Evolutionary conservation across 306 rosid genomes (phyloP).

Genomic region (Malus domestica): DNA sequence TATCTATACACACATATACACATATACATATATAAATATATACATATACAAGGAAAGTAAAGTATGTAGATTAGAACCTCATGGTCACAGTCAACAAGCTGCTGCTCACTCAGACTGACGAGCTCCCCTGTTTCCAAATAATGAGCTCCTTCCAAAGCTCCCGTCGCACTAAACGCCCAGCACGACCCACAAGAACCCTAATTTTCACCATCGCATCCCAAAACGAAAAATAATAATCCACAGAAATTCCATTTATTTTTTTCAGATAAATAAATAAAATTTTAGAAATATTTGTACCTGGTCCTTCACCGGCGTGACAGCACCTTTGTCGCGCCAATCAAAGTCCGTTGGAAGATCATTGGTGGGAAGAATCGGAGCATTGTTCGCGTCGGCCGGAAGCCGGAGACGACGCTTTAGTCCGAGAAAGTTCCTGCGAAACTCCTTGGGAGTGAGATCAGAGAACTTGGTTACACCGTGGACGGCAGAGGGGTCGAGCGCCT

Average conservation of each 20-base stretch:
- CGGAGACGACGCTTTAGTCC: constrained; percentile 65
- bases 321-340: constrained; percentile 94
- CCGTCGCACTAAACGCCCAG: constrained; percentile 87
- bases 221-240: neutral
- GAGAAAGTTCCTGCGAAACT: constrained; percentile 59
- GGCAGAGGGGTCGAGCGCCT: constrained; percentile 77
- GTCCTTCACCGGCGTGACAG: constrained; percentile 67
- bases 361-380: constrained; percentile 85
- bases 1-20: neutral
- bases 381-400: constrained; percentile 50
- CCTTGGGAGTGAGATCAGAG: constrained; percentile 74
- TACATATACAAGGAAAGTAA: neutral
- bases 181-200: constrained; percentile 95
- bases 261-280: neutral
- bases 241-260: neutral
- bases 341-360: constrained; percentile 62
- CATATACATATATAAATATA: neutral
- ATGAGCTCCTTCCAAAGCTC: constrained; percentile 93
- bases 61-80: constrained; percentile 40
- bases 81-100: constrained; percentile 97
- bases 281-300: constrained; percentile 34
- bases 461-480: constrained; percentile 81
- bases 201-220: neutral
- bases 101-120: constrained; percentile 79
- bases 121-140: constrained; percentile 65